Percentiles rank a stretch among this genome's conserved stretches.
Conservation (phyloP, 2,329 filamentous ascomycete genomes). For the Botrytis porri region DNA sequence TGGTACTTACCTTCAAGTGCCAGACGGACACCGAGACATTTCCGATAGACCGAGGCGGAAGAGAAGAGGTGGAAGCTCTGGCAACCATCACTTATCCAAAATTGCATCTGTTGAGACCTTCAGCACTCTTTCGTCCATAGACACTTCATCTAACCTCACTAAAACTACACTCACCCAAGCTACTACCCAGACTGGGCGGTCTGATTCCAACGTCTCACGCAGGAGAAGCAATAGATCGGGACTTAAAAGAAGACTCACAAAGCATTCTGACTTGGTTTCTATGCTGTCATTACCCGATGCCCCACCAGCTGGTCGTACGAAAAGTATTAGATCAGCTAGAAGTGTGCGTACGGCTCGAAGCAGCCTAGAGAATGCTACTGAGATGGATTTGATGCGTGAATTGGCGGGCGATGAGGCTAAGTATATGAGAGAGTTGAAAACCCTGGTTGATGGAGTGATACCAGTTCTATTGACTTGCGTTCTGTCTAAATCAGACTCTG, state of each 20-base stretch:
- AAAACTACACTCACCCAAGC: conserved; percentile 45
- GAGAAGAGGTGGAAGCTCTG: conserved; percentile 29
- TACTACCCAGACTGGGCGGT: conserved; percentile 32
- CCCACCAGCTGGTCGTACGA: conserved; percentile 54
- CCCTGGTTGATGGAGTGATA: conserved; percentile 90
- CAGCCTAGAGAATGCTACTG: conserved; percentile 63
- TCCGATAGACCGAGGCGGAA: conserved; percentile 23
- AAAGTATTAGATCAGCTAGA: conserved; percentile 70
- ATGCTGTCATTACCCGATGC: conserved; percentile 74
- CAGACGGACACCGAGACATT: conserved; percentile 4
- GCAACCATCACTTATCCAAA: conserved; percentile 34
- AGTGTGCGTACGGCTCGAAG: conserved; percentile 74
- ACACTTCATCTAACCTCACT: conserved; percentile 33
- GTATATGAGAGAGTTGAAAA: conserved; percentile 88
- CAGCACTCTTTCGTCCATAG: conserved; percentile 26
- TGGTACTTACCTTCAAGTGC: conserved; percentile 23
- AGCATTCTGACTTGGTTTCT: conserved; percentile 90
- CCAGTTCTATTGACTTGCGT: conserved; percentile 87
- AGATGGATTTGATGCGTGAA: conserved; percentile 74
- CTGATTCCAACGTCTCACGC: conserved; percentile 33
- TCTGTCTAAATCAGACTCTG: conserved; percentile 66
- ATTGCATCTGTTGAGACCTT: conserved; percentile 36
- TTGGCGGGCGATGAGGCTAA: conserved; percentile 80
- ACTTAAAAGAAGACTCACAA: conserved; percentile 68
- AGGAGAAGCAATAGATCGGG: conserved; percentile 36